Conservation (phyloP, 2,329 filamentous ascomycete species). For the Lasiodiplodia sp. region DNA sequence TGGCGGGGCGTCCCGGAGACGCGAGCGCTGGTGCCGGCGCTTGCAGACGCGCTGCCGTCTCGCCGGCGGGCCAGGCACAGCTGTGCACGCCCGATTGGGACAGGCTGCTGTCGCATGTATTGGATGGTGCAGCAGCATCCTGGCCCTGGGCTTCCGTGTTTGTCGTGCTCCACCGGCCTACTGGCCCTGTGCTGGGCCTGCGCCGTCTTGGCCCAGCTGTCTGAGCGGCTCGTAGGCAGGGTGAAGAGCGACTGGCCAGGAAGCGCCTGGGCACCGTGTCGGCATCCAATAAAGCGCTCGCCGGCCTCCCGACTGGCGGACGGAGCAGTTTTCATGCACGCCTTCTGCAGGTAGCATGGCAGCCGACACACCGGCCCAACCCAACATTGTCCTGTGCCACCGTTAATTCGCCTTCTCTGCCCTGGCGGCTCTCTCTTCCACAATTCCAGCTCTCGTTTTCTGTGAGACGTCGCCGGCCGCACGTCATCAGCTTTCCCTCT, state of each 20-base stretch:
- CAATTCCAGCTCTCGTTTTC: slow-evolving; percentile 14
- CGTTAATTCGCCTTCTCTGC: slow-evolving; percentile 3
- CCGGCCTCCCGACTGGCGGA: slow-evolving; percentile 14
- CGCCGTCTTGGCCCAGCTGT: slow-evolving; percentile 7
- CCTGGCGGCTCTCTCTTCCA: neutral
- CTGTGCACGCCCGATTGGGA: slow-evolving; percentile 13
- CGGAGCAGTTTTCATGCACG: slow-evolving; percentile 15
- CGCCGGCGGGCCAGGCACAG: slow-evolving; percentile 9
- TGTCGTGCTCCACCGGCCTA: slow-evolving; percentile 18
- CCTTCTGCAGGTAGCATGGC: slow-evolving; percentile 20
- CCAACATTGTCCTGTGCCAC: slow-evolving; percentile 14
- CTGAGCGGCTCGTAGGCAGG: neutral
- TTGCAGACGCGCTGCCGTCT: slow-evolving; percentile 7
- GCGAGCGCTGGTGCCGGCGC: slow-evolving; percentile 11
- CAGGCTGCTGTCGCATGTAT: slow-evolving; percentile 29
- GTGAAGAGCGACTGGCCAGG: slow-evolving; percentile 6
- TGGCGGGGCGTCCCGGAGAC: slow-evolving; percentile 9
- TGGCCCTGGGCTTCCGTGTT: slow-evolving; percentile 21
- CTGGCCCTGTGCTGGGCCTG: neutral
- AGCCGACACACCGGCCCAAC: neutral
- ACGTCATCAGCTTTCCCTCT: slow-evolving; percentile 24
- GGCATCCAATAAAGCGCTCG: slow-evolving; percentile 22
- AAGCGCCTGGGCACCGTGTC: slow-evolving; percentile 13
- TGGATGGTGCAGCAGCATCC: slow-evolving; percentile 30
- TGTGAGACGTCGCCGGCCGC: slow-evolving; percentile 28